A percentile compares a stretch with the other conserved stretches of the same genome.
These are phyloP conservation scores for Cadophora gregata DNA, from an alignment of 2,329 filamentous ascomycete genomes.

Conservation along the genomic window DNA sequence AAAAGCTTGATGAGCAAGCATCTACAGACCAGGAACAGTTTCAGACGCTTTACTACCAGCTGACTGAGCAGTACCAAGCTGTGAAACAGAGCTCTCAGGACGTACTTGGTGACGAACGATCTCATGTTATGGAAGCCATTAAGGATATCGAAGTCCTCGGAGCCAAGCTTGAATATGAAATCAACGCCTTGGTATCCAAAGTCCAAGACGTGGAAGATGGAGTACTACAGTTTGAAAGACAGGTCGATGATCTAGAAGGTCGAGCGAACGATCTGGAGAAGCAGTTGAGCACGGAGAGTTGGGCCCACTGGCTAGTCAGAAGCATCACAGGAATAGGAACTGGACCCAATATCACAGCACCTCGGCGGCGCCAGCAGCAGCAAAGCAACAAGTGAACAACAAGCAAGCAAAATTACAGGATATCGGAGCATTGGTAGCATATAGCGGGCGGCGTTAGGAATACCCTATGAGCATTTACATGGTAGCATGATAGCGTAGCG, in stretches of 20 bases:
- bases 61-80: slow-evolving; percentile 71
- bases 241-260: slow-evolving; percentile 74
- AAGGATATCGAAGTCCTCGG: slow-evolving; percentile 81
- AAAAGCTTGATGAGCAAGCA: slow-evolving; percentile 65
- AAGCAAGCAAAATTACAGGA: slow-evolving; percentile 16
- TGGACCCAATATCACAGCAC: slow-evolving; percentile 39
- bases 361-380: slow-evolving; percentile 18
- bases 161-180: slow-evolving; percentile 91
- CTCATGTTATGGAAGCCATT: slow-evolving; percentile 70
- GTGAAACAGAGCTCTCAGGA: slow-evolving; percentile 72
- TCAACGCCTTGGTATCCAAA: slow-evolving; percentile 77
- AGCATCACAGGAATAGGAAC: slow-evolving; percentile 44
- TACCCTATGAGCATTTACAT: slow-evolving; percentile 41
- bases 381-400: background rate
- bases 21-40: slow-evolving; percentile 69
- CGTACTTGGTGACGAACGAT: slow-evolving; percentile 71
- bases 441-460: slow-evolving; percentile 40
- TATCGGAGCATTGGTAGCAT: slow-evolving; percentile 30
- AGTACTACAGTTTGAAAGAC: slow-evolving; percentile 77
- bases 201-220: slow-evolving; percentile 88
- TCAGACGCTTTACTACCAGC: slow-evolving; percentile 70
- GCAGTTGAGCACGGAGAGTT: slow-evolving; percentile 41
- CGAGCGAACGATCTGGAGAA: slow-evolving; percentile 66
- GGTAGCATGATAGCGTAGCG: slow-evolving; percentile 19
- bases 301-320: slow-evolving; percentile 44